Evolutionary conservation across 179 eudicot species (phyloP).

Genomic region (Actinidia polygama): DNA sequence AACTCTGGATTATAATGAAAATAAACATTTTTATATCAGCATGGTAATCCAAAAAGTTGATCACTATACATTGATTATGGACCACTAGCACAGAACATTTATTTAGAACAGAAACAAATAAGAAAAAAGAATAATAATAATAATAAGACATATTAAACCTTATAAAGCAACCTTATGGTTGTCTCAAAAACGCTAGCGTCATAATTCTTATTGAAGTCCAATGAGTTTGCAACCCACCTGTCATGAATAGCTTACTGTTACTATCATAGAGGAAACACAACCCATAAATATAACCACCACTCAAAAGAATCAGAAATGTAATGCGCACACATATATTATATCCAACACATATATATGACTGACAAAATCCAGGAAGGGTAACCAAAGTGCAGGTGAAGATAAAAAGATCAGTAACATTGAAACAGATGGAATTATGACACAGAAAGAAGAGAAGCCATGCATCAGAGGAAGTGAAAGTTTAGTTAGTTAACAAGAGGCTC

Average conservation of each 20-base stretch:
- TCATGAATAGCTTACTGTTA: conserved; percentile 24
- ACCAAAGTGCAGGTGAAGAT: background rate
- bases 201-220: conserved; percentile 98
- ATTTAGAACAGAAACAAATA: background rate
- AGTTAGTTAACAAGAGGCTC: background rate
- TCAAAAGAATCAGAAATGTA: background rate
- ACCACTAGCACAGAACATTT: background rate
- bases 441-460: background rate
- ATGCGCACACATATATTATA: background rate
- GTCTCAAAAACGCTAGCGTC: conserved; percentile 99
- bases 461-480: background rate
- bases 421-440: background rate
- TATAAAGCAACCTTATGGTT: conserved; percentile 98
- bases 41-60: background rate
- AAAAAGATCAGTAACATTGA: background rate
- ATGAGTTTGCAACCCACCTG: conserved; percentile 95
- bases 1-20: conserved; percentile 60
- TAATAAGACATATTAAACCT: conserved; percentile 59
- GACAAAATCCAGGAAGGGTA: background rate
- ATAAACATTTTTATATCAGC: conserved; percentile 1
- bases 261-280: conserved; percentile 15
- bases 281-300: background rate
- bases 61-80: background rate
- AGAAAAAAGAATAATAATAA: conserved; percentile 11
- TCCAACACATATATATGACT: too few species aligned